Base-by-base conservation (phyloP, 139 green algal species). In the Edaphochlamys debaryana region DNA sequence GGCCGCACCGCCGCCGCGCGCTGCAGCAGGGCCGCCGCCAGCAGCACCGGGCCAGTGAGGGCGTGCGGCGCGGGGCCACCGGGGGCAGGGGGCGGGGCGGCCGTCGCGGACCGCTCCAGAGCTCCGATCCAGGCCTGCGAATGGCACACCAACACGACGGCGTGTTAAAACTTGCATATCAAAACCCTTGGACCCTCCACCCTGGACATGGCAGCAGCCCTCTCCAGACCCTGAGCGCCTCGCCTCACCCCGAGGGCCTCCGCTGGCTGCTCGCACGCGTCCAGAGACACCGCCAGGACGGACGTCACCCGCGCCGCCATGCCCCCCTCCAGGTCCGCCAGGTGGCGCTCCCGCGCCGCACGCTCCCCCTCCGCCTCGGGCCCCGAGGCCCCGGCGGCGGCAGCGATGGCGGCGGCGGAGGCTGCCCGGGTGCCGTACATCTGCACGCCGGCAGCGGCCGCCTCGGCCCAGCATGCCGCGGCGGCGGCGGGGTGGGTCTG, bases 21-120 rank as follows among this genome's bases (percentile, higher is more conserved):
- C 75, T 81, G 75, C 60, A 81, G 62, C 75, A 81, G 75, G n/a
- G 75, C 75, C 60, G 71, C 41, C 22, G 40, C 45, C 60, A 71
- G 42, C 75, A 81, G 75, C n/a, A 48, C 75, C 5, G 60, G 25
- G 15, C 75, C 75, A 17, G 40, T 5, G 22, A 9, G 13, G 22
- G 64, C 19, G 34, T 17, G 22, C 19, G 64, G 64, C 13, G 36
- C 34, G 17, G 17, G 1, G 34, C 32, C 17, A 8, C 13, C 64
- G 17, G 36, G 1, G 17, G 15, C 34, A 29, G 36, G 6, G 32
- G 19, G 42, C 7, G 30, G n/a, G n/a, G 6, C 20, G 0, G 45
- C 30, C 30, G 30, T n/a, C 48, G 41, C 67, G 36, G 40, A 42
- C 40, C 19, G 36, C 1, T 20, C 30, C 45, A 27, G 42, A 11